A percentile compares a stretch with the other conserved stretches of the same genome.
These are phyloP conservation scores for Albugo laibachii DNA, from an alignment of 352 stramenopile species.

Conservation along the genomic window DNA sequence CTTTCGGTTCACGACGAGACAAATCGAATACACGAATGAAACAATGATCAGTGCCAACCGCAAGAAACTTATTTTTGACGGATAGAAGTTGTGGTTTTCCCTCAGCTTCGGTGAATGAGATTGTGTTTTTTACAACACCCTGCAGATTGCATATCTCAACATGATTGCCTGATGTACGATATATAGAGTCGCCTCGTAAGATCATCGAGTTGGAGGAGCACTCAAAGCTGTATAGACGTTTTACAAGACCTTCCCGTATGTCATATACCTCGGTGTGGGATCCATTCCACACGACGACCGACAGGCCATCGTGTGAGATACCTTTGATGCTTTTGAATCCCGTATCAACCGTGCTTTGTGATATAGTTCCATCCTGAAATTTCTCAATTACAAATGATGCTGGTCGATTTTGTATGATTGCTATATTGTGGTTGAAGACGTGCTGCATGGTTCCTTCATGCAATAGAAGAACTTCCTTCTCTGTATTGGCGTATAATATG, in stretches of 20 bases:
- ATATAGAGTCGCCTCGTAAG: conserved; percentile 72
- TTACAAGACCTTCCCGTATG: conserved; percentile 30
- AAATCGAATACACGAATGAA: conserved; percentile 81
- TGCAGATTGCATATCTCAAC: conserved; percentile 79
- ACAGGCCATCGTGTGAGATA: conserved; percentile 53
- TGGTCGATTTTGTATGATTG: conserved; percentile 61
- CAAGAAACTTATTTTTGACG: conserved; percentile 80
- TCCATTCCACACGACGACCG: conserved; percentile 70
- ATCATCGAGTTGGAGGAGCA: conserved; percentile 46
- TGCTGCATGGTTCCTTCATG: conserved; percentile 78
- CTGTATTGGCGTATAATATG: conserved; percentile 46
- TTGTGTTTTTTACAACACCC: conserved; percentile 70
- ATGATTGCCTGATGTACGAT: conserved; percentile 62
- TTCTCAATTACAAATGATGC: conserved; percentile 55
- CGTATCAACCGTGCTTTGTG: conserved; percentile 36
- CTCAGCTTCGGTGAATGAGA: conserved; percentile 83
- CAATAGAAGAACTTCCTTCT: conserved; percentile 52
- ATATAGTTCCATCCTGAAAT: conserved; percentile 49
- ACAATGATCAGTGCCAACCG: conserved; percentile 69
- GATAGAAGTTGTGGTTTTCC: conserved; percentile 63
- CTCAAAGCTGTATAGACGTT: conserved; percentile 48
- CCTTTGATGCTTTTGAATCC: conserved; percentile 58
- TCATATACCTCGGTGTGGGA: conserved; percentile 78
- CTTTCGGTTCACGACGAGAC: conserved; percentile 64
- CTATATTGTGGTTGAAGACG: conserved; percentile 51